These are phyloP conservation scores for Xylariaceae sp. DNA, from an alignment of 2,329 filamentous ascomycete genomes.

Conservation along the genomic window DNA sequence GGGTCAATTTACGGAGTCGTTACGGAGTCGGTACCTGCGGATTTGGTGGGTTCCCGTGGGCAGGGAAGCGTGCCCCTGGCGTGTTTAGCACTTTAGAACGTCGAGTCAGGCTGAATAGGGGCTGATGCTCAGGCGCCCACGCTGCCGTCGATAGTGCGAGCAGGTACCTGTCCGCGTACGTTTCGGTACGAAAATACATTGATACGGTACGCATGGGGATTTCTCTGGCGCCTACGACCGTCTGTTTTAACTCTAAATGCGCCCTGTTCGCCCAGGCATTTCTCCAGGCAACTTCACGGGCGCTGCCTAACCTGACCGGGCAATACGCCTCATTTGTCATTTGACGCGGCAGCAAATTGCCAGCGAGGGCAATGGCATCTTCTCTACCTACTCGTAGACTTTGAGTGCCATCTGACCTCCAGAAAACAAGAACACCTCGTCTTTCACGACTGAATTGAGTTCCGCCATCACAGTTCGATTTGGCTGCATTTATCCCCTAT, in stretches of 20 bases:
- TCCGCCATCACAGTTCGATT: no score
- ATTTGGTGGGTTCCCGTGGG: no score
- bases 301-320: no score
- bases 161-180: neutral
- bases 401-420: neutral
- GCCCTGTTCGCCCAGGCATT: no score
- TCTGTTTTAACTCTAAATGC: constrained; percentile 1
- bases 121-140: neutral
- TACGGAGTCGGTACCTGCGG: no score
- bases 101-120: neutral
- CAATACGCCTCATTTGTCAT: neutral
- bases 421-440: no score
- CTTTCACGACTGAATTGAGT: no score
- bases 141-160: neutral
- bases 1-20: neutral
- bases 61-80: no score
- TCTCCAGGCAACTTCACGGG: no score
- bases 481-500: no score
- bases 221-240: constrained; percentile 5
- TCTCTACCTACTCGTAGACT: neutral
- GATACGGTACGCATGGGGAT: neutral
- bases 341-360: neutral
- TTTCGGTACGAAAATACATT: neutral
- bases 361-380: neutral
- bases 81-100: no score